Base-by-base conservation (phyloP, 106 monocot species). In the Chionographis japonica region DNA sequence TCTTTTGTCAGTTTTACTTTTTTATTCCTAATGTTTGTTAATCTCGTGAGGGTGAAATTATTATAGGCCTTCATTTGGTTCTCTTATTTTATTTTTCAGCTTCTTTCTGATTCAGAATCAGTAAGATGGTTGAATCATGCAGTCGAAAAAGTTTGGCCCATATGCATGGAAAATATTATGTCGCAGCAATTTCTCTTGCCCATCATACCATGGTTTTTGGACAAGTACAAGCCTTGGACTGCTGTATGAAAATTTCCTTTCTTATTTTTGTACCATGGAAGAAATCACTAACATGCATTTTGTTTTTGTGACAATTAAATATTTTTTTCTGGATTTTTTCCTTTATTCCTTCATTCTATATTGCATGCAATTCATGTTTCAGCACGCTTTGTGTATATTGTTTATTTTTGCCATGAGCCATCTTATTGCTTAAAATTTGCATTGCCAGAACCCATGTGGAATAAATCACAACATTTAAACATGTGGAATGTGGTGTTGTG, bases 81-180 rank as follows among this genome's bases (percentile, higher is more conserved):
- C 15, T 75, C 8, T 66, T 55, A 10, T 69, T 68, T 51, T 70
- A 54, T 70, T 37, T 65, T 37, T 73, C 85, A 95, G 92, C 86
- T 95, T 72, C 95, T 95, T 78, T 95, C 92, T 38, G 97, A 97
- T 80, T 72, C 92, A n/a, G 97, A 97, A 75, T 62, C 97, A 19
- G 89, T 97, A 37, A 72, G 89, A 56, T 97, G 97, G 97, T 74
- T 97, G 72, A 97, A 97, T 79, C 84, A 97, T 77, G 86, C 97
- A 7, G 74, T 87, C 60, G 86, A 82, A 64, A 89, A 89, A 67
- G 70, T 92, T 69, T 97, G 97, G 97, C 92, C 97, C 12, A 83
- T 97, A 55, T 97, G 92, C 73, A 87, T 97, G 92, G 89, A 97
- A 66, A 72, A 90, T 52, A 75, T 97, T 56, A 84, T 80, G 14